Conservation (phyloP, 192 early-diverging fungal genomes). For the Rhizophagus sp. region DNA sequence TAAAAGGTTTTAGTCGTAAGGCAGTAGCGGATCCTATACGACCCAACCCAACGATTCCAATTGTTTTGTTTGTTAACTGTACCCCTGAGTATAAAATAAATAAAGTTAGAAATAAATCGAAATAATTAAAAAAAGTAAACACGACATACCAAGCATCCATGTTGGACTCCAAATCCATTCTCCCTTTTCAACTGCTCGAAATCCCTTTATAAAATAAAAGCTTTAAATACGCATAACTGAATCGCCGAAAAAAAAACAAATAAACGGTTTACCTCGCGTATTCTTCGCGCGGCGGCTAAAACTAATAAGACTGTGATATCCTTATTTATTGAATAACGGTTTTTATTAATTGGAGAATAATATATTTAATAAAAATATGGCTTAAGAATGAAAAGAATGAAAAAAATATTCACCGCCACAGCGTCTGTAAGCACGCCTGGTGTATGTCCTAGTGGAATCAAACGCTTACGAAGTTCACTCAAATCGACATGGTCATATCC, state of each 20-base stretch:
- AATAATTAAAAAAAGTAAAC: background rate
- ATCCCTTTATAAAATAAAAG: conserved; percentile 3
- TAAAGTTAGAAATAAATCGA: background rate
- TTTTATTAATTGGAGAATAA: background rate
- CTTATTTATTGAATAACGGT: background rate
- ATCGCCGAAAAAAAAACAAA: background rate
- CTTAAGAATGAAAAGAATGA: background rate
- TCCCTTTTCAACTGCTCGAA: conserved; percentile 34
- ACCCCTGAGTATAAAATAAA: conserved; percentile 44
- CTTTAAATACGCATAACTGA: background rate
- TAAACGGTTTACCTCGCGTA: conserved; percentile 53
- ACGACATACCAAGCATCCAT: conserved; percentile 50
- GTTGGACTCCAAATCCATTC: conserved; percentile 67
- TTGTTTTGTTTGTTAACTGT: conserved; percentile 74
- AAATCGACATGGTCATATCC: conserved; percentile 84
- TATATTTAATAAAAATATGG: background rate
- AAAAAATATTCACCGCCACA: conserved; percentile 49
- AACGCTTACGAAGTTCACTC: conserved; percentile 47
- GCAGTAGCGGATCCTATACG: conserved; percentile 79
- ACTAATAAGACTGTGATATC: conserved; percentile 78
- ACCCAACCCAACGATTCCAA: conserved; percentile 86
- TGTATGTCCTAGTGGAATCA: conserved; percentile 74
- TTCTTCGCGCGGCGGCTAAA: conserved; percentile 68
- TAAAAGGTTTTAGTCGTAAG: conserved; percentile 69
- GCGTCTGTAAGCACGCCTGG: conserved; percentile 89